Evolutionary conservation across 2,329 filamentous ascomycete species (phyloP).

Genomic region (Aspergillus bombycis): DNA sequence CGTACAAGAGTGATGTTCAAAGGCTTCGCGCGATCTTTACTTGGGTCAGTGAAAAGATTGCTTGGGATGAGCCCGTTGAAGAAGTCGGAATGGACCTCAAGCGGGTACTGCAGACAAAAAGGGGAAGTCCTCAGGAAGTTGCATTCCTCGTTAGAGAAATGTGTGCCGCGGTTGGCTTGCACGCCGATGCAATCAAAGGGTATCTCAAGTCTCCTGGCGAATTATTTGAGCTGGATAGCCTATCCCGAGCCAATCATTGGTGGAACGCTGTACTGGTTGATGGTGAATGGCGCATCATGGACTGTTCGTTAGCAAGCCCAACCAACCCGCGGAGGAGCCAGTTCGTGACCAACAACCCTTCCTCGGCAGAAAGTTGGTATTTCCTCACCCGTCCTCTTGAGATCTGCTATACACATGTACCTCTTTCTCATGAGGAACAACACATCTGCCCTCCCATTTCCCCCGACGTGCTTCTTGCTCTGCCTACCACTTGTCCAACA

Average conservation of each 20-base stretch:
- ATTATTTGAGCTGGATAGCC: conserved; percentile 73
- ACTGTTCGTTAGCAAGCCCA: conserved; percentile 87
- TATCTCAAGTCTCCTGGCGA: conserved; percentile 93
- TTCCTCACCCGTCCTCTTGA: conserved; percentile 89
- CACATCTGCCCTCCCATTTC: conserved; percentile 89
- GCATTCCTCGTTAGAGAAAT: conserved; percentile 87
- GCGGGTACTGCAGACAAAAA: conserved; percentile 79
- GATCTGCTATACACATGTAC: conserved; percentile 94
- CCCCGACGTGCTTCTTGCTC: conserved; percentile 79
- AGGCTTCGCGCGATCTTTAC: conserved; percentile 92
- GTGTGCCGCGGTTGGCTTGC: conserved; percentile 86
- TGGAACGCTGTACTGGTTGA: conserved; percentile 96
- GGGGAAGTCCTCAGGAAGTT: conserved; percentile 87
- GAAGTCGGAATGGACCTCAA: conserved; percentile 76
- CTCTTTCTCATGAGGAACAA: conserved; percentile 83
- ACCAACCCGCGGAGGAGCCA: conserved; percentile 79
- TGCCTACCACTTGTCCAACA: conserved; percentile 82
- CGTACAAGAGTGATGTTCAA: conserved; percentile 92
- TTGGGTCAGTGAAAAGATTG: conserved; percentile 93
- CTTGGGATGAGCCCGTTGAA: conserved; percentile 94
- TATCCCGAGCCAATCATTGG: conserved; percentile 92
- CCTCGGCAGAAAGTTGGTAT: conserved; percentile 83
- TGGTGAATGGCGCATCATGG: conserved; percentile 94
- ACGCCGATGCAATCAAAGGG: conserved; percentile 83
- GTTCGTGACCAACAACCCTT: conserved; percentile 73